Evolutionary conservation across 139 green algal genomes (phyloP), one percentile per base, ranked within the genome.

Genomic region (Eudorina sp.): DNA sequence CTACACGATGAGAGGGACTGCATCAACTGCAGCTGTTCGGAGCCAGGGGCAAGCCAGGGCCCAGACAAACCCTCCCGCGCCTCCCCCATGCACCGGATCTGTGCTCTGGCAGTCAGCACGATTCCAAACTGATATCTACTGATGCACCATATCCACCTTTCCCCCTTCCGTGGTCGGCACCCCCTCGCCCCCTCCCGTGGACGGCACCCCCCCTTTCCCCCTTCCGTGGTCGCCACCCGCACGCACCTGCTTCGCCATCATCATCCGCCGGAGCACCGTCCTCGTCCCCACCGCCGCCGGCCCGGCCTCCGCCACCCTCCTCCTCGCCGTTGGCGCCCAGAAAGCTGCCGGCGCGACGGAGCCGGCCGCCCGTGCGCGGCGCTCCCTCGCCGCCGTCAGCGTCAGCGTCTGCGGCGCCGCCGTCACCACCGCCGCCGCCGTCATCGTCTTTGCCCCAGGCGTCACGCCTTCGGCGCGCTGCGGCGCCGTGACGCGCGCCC

Each of bases 381-480:
- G 45, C 81, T 19, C 8, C 64, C 23, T 9, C 62, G 25, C 55
- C 45, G 6, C 55, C 45, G 6, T 18, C 79, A 11, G n/a, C 60
- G 18, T 58, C 40, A 11, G 9, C 38, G 0, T 73, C 77, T 1
- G 13, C 81, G 27, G 27, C n/a, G n/a, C 60, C 18, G 48, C 16
- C 41, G 40, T 51, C 79, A 43, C 5, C 41, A 13, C 31, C 60
- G 41, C 16, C 60, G 6, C 46, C 80, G 6, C 66, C 40, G 0
- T 48, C 41, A 21, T 84, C 77, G 3, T 38, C 53, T 14, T n/a
- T n/a, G n/a, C 80, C 80, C 80, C 80, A 86, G n/a, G 80, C 80
- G 21, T 86, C 55, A 3, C 58, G 55, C 21, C 18, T 31, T 38
- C 38, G 48, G 55, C 55, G 55, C 73, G 73, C 45, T 7, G n/a